Conservation (phyloP, 2,329 filamentous ascomycete genomes). For the Sclerotinia sclerotiorum region DNA sequence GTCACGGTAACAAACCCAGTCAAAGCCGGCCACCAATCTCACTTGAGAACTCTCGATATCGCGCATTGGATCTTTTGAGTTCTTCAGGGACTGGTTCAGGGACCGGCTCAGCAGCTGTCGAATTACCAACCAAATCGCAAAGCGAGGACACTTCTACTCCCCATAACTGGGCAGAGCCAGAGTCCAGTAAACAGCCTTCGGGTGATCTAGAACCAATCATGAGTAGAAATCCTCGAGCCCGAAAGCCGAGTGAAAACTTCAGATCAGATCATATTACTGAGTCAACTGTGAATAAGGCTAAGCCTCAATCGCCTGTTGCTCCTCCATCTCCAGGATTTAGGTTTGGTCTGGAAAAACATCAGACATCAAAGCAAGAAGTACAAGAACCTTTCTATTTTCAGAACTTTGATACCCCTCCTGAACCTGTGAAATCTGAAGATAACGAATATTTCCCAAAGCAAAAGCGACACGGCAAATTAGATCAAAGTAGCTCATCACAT, state of each 20-base stretch:
- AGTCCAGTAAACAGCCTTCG: background rate
- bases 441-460: slow-evolving; percentile 12
- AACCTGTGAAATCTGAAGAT: background rate
- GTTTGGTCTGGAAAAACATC: slow-evolving; percentile 9
- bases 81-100: background rate
- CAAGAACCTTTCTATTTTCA: slow-evolving; percentile 17
- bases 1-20: background rate
- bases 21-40: slow-evolving; percentile 21
- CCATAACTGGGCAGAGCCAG: background rate
- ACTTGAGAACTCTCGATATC: slow-evolving; percentile 17
- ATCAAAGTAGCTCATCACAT: background rate
- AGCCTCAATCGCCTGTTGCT: background rate
- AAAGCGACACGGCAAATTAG: background rate
- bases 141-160: slow-evolving; percentile 3
- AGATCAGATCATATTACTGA: background rate
- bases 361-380: background rate
- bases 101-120: background rate
- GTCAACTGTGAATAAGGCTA: slow-evolving; percentile 1
- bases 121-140: background rate
- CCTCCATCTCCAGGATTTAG: slow-evolving; percentile 20
- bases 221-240: slow-evolving; percentile 12
- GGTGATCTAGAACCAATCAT: slow-evolving; percentile 17
- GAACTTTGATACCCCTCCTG: slow-evolving; percentile 18
- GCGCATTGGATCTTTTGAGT: slow-evolving; percentile 3
- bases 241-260: background rate